Base-by-base conservation (phyloP, 2,329 filamentous ascomycete genomes). In the Nothomitra cinnamomea region DNA sequence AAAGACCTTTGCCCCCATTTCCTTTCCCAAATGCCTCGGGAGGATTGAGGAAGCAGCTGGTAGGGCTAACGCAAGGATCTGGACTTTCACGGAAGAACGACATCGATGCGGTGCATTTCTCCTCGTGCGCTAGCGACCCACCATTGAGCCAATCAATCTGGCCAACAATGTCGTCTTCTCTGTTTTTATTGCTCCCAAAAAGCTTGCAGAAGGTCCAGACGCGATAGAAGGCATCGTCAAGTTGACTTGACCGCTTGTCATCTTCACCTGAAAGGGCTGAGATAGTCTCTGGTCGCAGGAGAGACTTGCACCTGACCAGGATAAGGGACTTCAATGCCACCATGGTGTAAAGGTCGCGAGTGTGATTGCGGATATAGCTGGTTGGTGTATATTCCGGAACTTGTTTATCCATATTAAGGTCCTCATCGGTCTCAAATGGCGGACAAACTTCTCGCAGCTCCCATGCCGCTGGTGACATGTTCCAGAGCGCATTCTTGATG, bases 151-250 rank as follows among this genome's bases (percentile, higher is more conserved):
- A 83, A 59, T 81, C 78, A 58, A 78, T 70, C 61, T 82, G 78
- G 2, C 73, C 76, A 36, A 72, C 67, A 35, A 80, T 67, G 56
- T 82, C 77, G 28, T 77, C 73, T 58, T 80, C 76, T 13, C 77
- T 71, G 3, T 70, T 71, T 58, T 78, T 80, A 0, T 71, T 70
- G 51, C 70, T 72, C 1, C 79, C 79, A 53, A 83, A 83, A 32
- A 81, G 74, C 53, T 72, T 73, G 63, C 78, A 82, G 63, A 82
- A 83, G 0, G 74, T 79, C 78, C 79, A 82, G 28, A 83, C 75
- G 1, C 79, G 74, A 77, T 78, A 82, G 49, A 82, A 71, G 0
- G 79, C 78, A 62, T 80, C 72, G 55, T 81, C 75, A 24, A 82
- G 70, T 54, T 77, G 72, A 41, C 68, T 67, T 1, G 73, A 70